Percentiles rank a stretch among this genome's conserved stretches.
phyloP scores from a whole-genome alignment of 306 rosid species.

The Calophaca sinica region DNA sequence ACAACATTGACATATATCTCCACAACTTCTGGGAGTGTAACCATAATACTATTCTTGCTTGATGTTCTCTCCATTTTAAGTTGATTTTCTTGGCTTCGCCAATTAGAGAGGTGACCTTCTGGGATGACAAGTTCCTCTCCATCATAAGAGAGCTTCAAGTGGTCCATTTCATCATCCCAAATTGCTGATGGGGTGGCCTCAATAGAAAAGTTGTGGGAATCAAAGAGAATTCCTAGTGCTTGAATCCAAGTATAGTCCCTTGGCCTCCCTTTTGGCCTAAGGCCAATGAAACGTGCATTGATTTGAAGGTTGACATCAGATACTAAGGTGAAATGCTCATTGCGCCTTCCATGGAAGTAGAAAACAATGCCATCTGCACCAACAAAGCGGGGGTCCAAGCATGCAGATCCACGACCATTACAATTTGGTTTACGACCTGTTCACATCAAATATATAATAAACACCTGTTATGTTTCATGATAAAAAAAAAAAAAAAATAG shows the following conservation, averaged over 20 bases:
- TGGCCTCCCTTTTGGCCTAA: slow-evolving; percentile 62
- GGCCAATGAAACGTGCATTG: slow-evolving; percentile 80
- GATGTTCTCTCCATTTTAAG: slow-evolving; percentile 72
- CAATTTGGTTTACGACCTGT: slow-evolving; percentile 76
- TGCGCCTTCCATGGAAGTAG: slow-evolving; percentile 80
- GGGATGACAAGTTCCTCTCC: slow-evolving; percentile 61
- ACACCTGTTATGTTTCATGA: not conserved
- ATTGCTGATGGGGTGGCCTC: slow-evolving; percentile 64
- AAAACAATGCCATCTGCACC: slow-evolving; percentile 86
- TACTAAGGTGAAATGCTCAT: slow-evolving; percentile 75
- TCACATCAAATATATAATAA: not conserved
- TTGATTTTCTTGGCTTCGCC: slow-evolving; percentile 53
- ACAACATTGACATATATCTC: slow-evolving; percentile 78
- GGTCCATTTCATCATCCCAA: slow-evolving; percentile 67
- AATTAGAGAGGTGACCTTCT: slow-evolving; percentile 54
- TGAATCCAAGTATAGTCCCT: slow-evolving; percentile 90
- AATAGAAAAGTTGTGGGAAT: slow-evolving; percentile 58
- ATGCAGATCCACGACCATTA: slow-evolving; percentile 78
- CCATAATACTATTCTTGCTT: slow-evolving; percentile 56
- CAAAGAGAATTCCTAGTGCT: slow-evolving; percentile 74
- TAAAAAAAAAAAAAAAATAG: slow-evolving; percentile 1
- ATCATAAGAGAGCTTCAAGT: slow-evolving; percentile 60
- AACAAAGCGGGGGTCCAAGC: slow-evolving; percentile 83
- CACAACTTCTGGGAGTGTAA: slow-evolving; percentile 60
- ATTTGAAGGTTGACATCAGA: slow-evolving; percentile 72